phyloP scores from a whole-genome alignment of 2,329 filamentous ascomycete species.

The Trichoderma koningiopsis region DNA sequence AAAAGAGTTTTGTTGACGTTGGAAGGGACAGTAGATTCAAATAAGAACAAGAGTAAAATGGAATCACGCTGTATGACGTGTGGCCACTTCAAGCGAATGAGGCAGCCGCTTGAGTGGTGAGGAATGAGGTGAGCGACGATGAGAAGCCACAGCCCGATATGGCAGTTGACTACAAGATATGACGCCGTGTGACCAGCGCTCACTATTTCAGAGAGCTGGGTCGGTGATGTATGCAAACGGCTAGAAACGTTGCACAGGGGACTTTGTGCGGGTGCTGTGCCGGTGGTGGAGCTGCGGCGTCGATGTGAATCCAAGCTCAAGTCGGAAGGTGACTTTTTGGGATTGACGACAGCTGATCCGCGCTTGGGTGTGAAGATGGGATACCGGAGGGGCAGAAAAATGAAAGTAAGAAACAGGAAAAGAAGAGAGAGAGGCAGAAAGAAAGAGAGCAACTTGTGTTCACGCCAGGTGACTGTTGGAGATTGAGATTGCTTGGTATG shows the following conservation, averaged over 20 bases:
- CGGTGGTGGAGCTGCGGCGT: background rate
- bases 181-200: constrained; percentile 24
- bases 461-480: constrained; percentile 18
- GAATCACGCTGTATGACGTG: constrained; percentile 10
- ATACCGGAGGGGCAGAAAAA: background rate
- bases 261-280: constrained; percentile 3
- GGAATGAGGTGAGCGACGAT: constrained; percentile 4
- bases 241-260: constrained; percentile 24
- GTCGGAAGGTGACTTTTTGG: constrained; percentile 25
- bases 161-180: constrained; percentile 19
- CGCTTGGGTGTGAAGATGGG: background rate
- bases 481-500: background rate
- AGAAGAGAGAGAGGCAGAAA: background rate
- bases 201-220: constrained; percentile 10
- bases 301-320: constrained; percentile 26
- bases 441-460: background rate
- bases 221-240: constrained; percentile 17
- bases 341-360: constrained; percentile 14
- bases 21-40: constrained; percentile 1
- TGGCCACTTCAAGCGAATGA: constrained; percentile 10
- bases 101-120: background rate
- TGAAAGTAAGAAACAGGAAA: no score
- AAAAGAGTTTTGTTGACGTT: background rate
- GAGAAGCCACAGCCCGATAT: constrained; percentile 24
- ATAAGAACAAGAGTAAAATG: background rate